phyloP scores from a whole-genome alignment of 768 basidiomycete species.

The Pilatotrama ljubarskyi region DNA sequence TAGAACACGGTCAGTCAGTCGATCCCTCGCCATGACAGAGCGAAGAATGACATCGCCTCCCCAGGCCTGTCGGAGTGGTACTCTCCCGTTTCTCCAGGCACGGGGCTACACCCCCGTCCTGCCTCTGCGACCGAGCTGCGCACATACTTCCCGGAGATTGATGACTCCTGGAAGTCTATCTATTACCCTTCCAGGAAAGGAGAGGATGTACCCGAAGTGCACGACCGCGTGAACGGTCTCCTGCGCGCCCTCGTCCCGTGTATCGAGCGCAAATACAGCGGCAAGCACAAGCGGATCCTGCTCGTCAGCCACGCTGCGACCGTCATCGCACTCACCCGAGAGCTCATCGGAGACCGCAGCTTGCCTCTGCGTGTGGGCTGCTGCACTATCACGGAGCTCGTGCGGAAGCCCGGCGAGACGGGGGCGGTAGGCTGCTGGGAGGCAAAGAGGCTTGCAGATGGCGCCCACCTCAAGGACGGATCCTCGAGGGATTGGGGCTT shows the following conservation, averaged over 20 bases:
- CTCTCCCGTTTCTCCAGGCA: conserved; percentile 62
- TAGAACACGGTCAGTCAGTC: conserved; percentile 65
- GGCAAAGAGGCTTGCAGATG: conserved; percentile 50
- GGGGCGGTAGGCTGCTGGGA: conserved; percentile 48
- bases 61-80: conserved; percentile 79
- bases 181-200: conserved; percentile 75
- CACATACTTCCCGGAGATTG: conserved; percentile 58
- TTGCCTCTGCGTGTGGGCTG: conserved; percentile 69
- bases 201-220: conserved; percentile 63
- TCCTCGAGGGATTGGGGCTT: conserved; percentile 78
- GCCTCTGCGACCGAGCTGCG: conserved; percentile 53
- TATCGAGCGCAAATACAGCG: conserved; percentile 46
- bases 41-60: neutral
- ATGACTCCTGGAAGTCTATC: conserved; percentile 61
- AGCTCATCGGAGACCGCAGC: conserved; percentile 52
- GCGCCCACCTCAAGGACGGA: conserved; percentile 58
- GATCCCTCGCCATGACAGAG: neutral
- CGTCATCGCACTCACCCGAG: conserved; percentile 61
- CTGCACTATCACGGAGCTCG: conserved; percentile 66
- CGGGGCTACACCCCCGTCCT: conserved; percentile 78
- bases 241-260: conserved; percentile 51
- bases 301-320: conserved; percentile 79
- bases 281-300: conserved; percentile 52
- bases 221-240: conserved; percentile 57
- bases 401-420: conserved; percentile 33